Percentiles rank a stretch among this genome's conserved stretches.
These are phyloP conservation scores for Coniochaeta sp. DNA, from an alignment of 2,329 filamentous ascomycete species.

Conservation along the genomic window DNA sequence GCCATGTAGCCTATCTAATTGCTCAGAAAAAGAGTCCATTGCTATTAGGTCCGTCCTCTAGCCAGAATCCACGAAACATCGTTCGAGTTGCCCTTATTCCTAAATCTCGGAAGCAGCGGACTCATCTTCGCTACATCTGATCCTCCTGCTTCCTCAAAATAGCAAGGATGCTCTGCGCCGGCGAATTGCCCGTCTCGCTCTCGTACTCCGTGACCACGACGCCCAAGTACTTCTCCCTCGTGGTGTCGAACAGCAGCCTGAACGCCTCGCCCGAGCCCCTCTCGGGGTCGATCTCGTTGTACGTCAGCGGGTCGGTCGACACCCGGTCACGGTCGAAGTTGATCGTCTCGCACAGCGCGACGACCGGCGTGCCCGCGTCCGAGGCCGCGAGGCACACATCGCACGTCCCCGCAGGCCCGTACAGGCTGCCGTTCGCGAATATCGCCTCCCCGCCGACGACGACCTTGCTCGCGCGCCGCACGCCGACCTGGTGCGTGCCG, in stretches of 20 bases:
- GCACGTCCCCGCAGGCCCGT: slow-evolving; percentile 80
- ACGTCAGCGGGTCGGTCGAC: slow-evolving; percentile 83
- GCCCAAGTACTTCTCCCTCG: slow-evolving; percentile 76
- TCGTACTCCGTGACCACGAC: slow-evolving; percentile 91
- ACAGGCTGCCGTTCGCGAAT: slow-evolving; percentile 89
- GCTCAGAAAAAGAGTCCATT: too few species aligned
- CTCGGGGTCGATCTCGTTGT: slow-evolving; percentile 83
- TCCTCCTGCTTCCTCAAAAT: slow-evolving; percentile 52
- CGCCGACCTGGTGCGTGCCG: slow-evolving; percentile 60
- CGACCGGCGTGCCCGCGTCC: slow-evolving; percentile 68
- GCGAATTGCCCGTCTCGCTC: slow-evolving; percentile 81
- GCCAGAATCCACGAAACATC: background rate
- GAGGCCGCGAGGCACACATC: slow-evolving; percentile 79
- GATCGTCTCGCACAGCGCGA: slow-evolving; percentile 88
- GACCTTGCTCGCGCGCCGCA: slow-evolving; percentile 60
- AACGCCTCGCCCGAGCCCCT: slow-evolving; percentile 50
- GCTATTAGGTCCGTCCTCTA: too few species aligned
- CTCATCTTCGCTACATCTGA: slow-evolving; percentile 30
- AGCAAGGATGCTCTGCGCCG: slow-evolving; percentile 74
- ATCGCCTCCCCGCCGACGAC: slow-evolving; percentile 88
- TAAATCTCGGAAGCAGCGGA: background rate
- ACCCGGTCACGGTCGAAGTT: slow-evolving; percentile 86
- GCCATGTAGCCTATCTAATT: too few species aligned
- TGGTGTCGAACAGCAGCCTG: slow-evolving; percentile 83
- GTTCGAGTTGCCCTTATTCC: background rate